Evolutionary conservation across 345 rosid genomes (phyloP).

Genomic region (Syzygium oleosum): DNA sequence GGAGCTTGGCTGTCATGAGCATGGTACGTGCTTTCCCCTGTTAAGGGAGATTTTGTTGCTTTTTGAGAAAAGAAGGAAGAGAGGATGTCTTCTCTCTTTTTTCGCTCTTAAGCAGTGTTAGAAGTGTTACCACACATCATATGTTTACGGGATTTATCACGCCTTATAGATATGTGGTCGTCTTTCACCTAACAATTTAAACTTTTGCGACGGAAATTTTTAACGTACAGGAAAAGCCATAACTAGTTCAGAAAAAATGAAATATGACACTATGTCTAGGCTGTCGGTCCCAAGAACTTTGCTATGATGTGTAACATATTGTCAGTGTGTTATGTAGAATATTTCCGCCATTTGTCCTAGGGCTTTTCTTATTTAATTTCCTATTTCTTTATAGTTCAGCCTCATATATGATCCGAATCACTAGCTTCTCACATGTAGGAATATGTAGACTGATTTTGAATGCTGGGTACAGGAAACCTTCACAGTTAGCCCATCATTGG

Average conservation of each 20-base stretch:
- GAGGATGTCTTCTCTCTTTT: background rate
- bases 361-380: background rate
- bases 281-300: background rate
- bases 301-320: background rate
- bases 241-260: background rate
- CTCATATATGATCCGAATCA: background rate
- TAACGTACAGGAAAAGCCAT: background rate
- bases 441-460: background rate
- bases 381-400: background rate
- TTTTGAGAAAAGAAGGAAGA: background rate
- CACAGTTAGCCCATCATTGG: background rate
- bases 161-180: background rate
- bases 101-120: background rate
- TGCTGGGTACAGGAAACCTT: background rate
- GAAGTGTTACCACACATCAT: background rate
- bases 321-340: background rate
- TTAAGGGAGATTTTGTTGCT: background rate
- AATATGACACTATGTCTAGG: background rate
- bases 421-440: background rate
- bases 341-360: background rate
- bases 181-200: background rate
- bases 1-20: constrained; percentile 99
- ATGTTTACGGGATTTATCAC: background rate
- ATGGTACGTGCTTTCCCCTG: constrained; percentile 53
- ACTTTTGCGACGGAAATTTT: background rate